These are phyloP conservation scores for Trypanosoma cruzi DNA, from an alignment of 208 protist species.

Conservation along the genomic window DNA sequence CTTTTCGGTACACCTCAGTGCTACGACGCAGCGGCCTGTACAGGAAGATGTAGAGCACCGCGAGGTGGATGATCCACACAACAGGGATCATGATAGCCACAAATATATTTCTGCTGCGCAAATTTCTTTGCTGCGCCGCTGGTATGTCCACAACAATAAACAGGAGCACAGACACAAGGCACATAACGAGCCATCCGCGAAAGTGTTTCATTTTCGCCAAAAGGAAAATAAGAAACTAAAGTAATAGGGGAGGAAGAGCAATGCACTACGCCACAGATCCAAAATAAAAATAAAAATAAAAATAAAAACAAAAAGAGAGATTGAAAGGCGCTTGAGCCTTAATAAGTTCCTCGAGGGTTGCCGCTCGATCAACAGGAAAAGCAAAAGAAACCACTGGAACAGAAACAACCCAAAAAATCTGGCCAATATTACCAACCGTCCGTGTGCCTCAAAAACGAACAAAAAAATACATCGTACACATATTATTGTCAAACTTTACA, in stretches of 20 bases:
- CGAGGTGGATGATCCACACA: constrained; percentile 51
- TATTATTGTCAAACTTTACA: no score
- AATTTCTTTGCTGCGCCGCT: constrained; percentile 40
- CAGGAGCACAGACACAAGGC: constrained; percentile 43
- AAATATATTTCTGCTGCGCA: constrained; percentile 49
- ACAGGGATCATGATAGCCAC: constrained; percentile 46
- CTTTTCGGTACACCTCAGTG: constrained; percentile 36
- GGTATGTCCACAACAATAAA: constrained; percentile 61
- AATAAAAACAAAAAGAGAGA: no score
- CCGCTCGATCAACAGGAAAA: no score
- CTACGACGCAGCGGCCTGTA: constrained; percentile 48
- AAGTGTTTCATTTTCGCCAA: constrained; percentile 22
- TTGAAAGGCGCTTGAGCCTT: no score
- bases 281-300: not conserved
- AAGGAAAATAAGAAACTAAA: not conserved
- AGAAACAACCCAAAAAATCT: no score
- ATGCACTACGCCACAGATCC: not conserved
- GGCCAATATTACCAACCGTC: no score
- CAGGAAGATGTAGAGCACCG: constrained; percentile 53
- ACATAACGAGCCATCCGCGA: constrained; percentile 60
- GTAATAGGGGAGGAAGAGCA: not conserved
- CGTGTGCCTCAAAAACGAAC: no score
- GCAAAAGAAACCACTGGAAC: no score
- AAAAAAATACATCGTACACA: no score
- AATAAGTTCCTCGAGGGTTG: no score